These are phyloP conservation scores for Hydnomerulius pinastri DNA, from an alignment of 768 basidiomycete species.

Conservation along the genomic window DNA sequence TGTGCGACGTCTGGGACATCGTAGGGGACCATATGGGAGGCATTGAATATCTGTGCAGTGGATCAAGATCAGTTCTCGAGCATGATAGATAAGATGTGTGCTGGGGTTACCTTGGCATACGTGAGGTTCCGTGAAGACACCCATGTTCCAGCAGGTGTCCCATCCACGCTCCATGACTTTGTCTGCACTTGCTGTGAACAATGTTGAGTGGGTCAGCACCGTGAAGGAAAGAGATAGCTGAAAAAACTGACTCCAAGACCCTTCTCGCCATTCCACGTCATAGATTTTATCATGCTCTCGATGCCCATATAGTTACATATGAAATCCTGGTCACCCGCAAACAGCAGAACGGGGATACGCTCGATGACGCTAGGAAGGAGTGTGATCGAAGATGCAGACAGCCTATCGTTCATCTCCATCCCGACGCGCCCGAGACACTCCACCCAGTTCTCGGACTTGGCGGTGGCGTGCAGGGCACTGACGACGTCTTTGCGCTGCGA, in stretches of 20 bases:
- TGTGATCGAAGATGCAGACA: constrained; percentile 68
- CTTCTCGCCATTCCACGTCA: constrained; percentile 84
- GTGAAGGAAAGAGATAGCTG: neutral
- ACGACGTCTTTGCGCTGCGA: constrained; percentile 79
- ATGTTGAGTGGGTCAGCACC: neutral
- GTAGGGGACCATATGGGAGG: constrained; percentile 94
- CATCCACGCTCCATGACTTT: constrained; percentile 75
- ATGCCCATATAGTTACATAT: constrained; percentile 96
- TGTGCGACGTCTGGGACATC: constrained; percentile 88
- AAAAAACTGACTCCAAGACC: constrained; percentile 74
- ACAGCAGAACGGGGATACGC: constrained; percentile 83
- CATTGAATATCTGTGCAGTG: constrained; percentile 73
- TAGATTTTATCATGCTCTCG: constrained; percentile 77
- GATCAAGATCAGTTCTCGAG: neutral
- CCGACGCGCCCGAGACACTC: constrained; percentile 81
- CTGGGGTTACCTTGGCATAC: constrained; percentile 72
- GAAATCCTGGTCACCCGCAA: constrained; percentile 93
- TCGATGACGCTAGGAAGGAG: constrained; percentile 79
- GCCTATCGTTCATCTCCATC: constrained; percentile 52
- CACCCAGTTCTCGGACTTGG: constrained; percentile 78
- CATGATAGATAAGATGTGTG: neutral
- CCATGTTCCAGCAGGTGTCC: constrained; percentile 86
- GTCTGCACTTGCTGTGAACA: constrained; percentile 59
- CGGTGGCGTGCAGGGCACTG: constrained; percentile 75
- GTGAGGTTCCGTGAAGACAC: constrained; percentile 86